Base-by-base conservation (phyloP, 345 rosid species). In the Jatropha curcas region DNA sequence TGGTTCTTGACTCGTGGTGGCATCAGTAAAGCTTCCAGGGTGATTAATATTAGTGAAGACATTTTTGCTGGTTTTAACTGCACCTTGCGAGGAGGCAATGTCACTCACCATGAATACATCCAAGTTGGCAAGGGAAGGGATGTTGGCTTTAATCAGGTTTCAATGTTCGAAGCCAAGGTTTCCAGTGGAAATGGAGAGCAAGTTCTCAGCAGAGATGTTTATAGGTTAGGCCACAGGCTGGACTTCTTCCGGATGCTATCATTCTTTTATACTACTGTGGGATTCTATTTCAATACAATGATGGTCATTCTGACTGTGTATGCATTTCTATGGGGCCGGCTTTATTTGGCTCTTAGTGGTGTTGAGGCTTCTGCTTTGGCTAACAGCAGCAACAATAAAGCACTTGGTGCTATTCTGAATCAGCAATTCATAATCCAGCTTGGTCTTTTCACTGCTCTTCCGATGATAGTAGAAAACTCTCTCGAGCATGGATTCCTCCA, bases 171-270 rank as follows among this genome's bases (percentile, higher is more conserved):
- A 78, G 99, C 94, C 65, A 95, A 95, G 87, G 98, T 95, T 79
- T 94, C 99, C 25, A 95, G 99, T 84, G 99, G 99, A 76, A 95
- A 95, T 64, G 99, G 99, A 2, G 99, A 95, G 86, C 99, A 95
- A 74, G 88, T 84, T 76, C 91, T 95, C 67, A 92, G 99, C 88
- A 89, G 99, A 79, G 99, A 94, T 76, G 98, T 94, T 62, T 94
- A 94, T 82, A 77, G 99, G 75, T 80, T 94, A 84, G 99, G 99
- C 71, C 99, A 95, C 77, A 86, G 99, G 79, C 82, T 95, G 78
- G 98, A 95, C 76, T 95, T 95, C 83, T 95, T 95, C 70, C 84
- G 99, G 73, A 95, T 95, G 99, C 80, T 95, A 53, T 95, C 99
- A 41, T 95, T 90, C 84, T 94, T 92, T 74, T 90, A 95, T 84